A percentile compares a stretch with the other conserved stretches of the same genome.
Evolutionary conservation across 2,329 filamentous ascomycete genomes (phyloP).

Genomic region (Chrysoporthe cubensis): DNA sequence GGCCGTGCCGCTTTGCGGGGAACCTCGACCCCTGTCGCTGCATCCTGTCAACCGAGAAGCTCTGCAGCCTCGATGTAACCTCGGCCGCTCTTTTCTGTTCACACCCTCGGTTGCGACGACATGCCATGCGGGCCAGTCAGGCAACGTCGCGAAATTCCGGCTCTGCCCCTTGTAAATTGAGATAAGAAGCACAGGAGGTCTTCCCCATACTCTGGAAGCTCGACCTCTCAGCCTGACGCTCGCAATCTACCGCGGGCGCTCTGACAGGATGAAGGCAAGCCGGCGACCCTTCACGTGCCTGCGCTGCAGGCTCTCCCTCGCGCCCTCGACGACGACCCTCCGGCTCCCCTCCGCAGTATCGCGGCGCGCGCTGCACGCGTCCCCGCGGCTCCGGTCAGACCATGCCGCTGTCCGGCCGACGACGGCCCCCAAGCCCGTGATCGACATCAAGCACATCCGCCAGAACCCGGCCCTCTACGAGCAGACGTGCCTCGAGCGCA

Average conservation of each 20-base stretch:
- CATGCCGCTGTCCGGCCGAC: constrained; percentile 54
- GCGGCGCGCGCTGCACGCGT: constrained; percentile 21
- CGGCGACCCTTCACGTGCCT: constrained; percentile 28
- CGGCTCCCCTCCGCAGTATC: background rate
- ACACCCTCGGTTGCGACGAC: background rate
- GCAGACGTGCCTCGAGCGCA: constrained; percentile 81
- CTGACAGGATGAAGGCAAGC: constrained; percentile 27
- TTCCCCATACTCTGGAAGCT: background rate
- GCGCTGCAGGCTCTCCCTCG: constrained; percentile 19
- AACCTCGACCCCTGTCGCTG: constrained; percentile 8
- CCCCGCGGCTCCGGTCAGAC: constrained; percentile 25
- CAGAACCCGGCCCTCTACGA: constrained; percentile 80
- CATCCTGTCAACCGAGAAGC: constrained; percentile 3
- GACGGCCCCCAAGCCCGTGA: constrained; percentile 75
- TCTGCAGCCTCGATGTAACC: background rate
- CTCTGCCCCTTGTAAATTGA: no score
- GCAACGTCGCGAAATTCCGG: background rate
- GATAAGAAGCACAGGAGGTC: background rate
- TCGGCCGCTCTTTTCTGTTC: background rate
- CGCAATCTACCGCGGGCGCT: background rate
- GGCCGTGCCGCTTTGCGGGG: background rate
- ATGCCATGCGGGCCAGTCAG: background rate
- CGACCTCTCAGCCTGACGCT: background rate
- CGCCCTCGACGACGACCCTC: background rate
- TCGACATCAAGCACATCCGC: constrained; percentile 90